These are phyloP conservation scores for Pelargonium fulgidum DNA, from an alignment of 441 rosid genomes.

Conservation along the genomic window DNA sequence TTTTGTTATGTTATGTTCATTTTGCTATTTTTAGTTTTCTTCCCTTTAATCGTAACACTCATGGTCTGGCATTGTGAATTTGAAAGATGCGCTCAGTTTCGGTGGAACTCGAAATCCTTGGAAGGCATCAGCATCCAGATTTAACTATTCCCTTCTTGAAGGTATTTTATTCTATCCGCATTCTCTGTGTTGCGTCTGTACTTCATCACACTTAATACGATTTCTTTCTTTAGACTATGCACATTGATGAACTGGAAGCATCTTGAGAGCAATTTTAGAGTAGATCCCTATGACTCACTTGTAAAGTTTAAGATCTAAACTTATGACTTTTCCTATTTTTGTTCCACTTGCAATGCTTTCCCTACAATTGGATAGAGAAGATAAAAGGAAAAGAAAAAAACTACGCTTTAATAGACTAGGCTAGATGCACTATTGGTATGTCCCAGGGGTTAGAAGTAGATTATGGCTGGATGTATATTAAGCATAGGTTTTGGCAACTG, in stretches of 20 bases:
- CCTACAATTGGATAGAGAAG: no score
- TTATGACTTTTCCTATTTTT: no score
- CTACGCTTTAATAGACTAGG: no score
- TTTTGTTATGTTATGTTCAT: background rate
- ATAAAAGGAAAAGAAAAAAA: no score
- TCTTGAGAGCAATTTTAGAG: no score
- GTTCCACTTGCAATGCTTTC: no score
- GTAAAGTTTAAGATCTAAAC: no score
- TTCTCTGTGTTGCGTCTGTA: background rate
- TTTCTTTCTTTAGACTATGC: background rate
- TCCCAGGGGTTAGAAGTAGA: no score
- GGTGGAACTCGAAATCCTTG: slow-evolving; percentile 83
- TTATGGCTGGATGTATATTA: no score
- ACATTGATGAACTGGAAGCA: no score
- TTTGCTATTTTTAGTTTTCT: background rate
- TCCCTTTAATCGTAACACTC: slow-evolving; percentile 13
- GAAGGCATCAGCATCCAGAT: slow-evolving; percentile 87
- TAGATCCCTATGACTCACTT: no score
- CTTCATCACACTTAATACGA: background rate
- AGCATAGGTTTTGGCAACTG: background rate
- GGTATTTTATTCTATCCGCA: slow-evolving; percentile 33
- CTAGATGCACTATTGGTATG: no score
- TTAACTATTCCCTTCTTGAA: slow-evolving; percentile 79
- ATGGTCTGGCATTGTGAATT: slow-evolving; percentile 18
- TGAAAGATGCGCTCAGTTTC: slow-evolving; percentile 78